Conservation (phyloP, 1,139 yeast species). For the Pneumocystis carinii region DNA sequence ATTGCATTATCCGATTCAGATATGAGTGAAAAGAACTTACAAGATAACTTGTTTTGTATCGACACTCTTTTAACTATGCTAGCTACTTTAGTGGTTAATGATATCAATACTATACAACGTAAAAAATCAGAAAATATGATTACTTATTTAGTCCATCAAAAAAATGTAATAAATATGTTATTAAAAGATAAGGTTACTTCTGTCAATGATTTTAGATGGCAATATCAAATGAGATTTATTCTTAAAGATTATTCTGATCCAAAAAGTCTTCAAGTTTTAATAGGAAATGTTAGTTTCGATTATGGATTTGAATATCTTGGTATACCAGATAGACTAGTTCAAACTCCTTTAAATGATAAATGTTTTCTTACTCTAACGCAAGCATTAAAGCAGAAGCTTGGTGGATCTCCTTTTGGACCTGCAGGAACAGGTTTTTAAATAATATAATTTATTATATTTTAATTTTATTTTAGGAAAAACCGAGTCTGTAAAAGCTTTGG, state of each 20-base stretch:
- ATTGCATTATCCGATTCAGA: constrained; percentile 14
- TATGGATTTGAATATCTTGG: constrained; percentile 86
- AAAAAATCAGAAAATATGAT: constrained; percentile 44
- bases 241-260: constrained; percentile 14
- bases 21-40: constrained; percentile 3
- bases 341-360: constrained; percentile 56
- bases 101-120: constrained; percentile 27
- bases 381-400: constrained; percentile 56
- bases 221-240: constrained; percentile 32
- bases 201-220: constrained; percentile 32
- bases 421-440: constrained; percentile 75
- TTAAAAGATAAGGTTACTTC: constrained; percentile 13
- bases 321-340: constrained; percentile 54
- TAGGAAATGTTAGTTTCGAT: constrained; percentile 36
- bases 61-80: constrained; percentile 19
- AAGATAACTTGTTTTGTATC: constrained; percentile 7
- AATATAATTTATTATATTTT: background rate
- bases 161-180: constrained; percentile 29
- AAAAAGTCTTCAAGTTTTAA: constrained; percentile 37
- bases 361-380: constrained; percentile 59
- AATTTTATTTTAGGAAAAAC: constrained; percentile 37
- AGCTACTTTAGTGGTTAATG: constrained; percentile 23
- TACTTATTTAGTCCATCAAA: constrained; percentile 53
- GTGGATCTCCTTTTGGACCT: constrained; percentile 93
- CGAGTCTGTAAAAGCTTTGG: constrained; percentile 75